These are phyloP conservation scores for Adiantum capillusveneris DNA, from an alignment of 75 land plant species.

Conservation along the genomic window DNA sequence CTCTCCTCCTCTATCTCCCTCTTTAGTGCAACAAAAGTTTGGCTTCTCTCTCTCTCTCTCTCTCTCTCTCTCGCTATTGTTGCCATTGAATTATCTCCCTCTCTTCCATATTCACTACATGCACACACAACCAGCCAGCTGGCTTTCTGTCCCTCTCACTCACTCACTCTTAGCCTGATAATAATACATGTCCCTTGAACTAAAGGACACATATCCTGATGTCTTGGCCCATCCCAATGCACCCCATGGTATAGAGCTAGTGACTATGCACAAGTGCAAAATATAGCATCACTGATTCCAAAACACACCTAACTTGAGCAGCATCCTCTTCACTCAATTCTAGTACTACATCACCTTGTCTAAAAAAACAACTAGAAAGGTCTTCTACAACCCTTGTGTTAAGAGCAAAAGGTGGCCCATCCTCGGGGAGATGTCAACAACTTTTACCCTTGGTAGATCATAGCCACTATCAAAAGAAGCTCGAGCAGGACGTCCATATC, in stretches of 20 bases:
- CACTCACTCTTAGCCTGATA: no score
- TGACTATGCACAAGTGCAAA: slow-evolving; percentile 40
- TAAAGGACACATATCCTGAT: slow-evolving; percentile 21
- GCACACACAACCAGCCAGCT: no score
- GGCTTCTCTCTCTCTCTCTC: no score
- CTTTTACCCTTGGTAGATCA: slow-evolving; percentile 41
- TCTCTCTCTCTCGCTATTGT: no score
- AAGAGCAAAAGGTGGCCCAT: slow-evolving; percentile 51
- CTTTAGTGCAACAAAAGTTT: no score
- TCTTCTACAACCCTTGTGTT: slow-evolving; percentile 65
- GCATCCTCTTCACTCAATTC: slow-evolving; percentile 65
- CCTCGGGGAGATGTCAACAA: slow-evolving; percentile 67
- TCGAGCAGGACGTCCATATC: no score
- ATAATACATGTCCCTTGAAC: slow-evolving; percentile 40
- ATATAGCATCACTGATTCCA: slow-evolving; percentile 68
- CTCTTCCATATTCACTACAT: no score
- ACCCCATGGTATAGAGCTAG: neutral
- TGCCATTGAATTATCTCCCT: no score
- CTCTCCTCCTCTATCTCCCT: no score
- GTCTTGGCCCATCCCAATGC: slow-evolving; percentile 12
- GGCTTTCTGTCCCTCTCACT: no score
- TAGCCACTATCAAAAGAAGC: neutral
- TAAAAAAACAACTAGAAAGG: slow-evolving; percentile 55
- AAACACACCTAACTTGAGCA: slow-evolving; percentile 49
- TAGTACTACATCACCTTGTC: slow-evolving; percentile 73